phyloP scores from a whole-genome alignment of 2,329 filamentous ascomycete genomes.

The Zarea fungicola region DNA sequence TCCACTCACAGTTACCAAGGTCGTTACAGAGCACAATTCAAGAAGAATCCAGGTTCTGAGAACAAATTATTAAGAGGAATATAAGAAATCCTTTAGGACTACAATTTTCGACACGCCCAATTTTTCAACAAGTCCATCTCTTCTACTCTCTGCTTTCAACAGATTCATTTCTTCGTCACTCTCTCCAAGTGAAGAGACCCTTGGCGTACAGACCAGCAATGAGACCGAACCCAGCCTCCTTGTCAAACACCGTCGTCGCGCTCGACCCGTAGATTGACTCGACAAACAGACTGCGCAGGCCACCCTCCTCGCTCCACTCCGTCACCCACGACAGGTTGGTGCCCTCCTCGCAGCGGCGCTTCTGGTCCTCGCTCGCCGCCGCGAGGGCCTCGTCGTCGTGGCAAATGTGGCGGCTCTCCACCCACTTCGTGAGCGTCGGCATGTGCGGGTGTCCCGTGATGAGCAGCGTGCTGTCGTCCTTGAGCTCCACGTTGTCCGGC shows the following conservation, averaged over 20 bases:
- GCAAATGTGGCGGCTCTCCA: constrained; percentile 29
- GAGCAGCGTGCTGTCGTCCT: constrained; percentile 26
- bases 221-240: constrained; percentile 26
- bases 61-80: too few relatives aligned
- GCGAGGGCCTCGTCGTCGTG: constrained; percentile 24
- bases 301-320: constrained; percentile 30
- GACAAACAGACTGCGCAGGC: constrained; percentile 29
- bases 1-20: too few relatives aligned
- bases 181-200: constrained; percentile 27
- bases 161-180: too few relatives aligned
- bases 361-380: constrained; percentile 16
- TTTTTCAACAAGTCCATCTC: too few relatives aligned
- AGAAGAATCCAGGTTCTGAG: too few relatives aligned
- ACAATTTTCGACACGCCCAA: too few relatives aligned
- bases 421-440: constrained; percentile 27
- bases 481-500: constrained; percentile 35
- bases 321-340: constrained; percentile 25
- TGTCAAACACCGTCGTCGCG: constrained; percentile 28
- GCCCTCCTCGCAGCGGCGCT: constrained; percentile 10
- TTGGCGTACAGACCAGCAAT: constrained; percentile 34
- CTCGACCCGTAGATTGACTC: constrained; percentile 30
- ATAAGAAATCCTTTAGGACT: too few relatives aligned
- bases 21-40: too few relatives aligned
- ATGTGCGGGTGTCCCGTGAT: constrained; percentile 36
- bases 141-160: too few relatives aligned